Evolutionary conservation across 208 protist species (phyloP).

Genomic region (Naegleria lovaniensis): DNA sequence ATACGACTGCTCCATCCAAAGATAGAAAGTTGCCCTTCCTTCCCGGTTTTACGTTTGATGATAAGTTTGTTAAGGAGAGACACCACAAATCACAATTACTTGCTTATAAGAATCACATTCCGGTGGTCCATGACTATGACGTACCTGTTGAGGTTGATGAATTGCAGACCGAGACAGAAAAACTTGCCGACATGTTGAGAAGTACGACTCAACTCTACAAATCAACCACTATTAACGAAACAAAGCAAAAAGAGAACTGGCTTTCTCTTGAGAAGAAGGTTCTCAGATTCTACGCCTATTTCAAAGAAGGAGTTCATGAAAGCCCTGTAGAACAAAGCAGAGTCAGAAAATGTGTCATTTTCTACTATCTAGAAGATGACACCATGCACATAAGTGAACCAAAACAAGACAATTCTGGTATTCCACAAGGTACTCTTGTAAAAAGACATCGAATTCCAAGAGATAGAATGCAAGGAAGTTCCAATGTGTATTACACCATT

Average conservation of each 20-base stretch:
- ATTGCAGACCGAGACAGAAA: neutral
- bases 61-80: neutral
- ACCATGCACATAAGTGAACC: conserved; percentile 83
- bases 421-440: conserved; percentile 76
- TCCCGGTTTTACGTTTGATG: conserved; percentile 11
- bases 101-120: neutral
- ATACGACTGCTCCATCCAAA: neutral
- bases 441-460: conserved; percentile 72
- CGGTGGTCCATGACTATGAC: neutral
- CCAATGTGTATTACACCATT: conserved; percentile 65
- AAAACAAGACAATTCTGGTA: conserved; percentile 76
- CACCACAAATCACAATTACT: conserved; percentile 15
- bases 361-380: conserved; percentile 85
- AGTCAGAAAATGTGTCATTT: conserved; percentile 78
- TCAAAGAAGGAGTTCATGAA: conserved; percentile 82
- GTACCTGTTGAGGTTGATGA: neutral
- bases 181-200: neutral
- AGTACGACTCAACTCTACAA: neutral
- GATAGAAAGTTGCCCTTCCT: conserved; percentile 5
- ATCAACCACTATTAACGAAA: conserved; percentile 27
- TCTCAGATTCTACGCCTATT: conserved; percentile 88
- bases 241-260: conserved; percentile 67
- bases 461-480: conserved; percentile 56
- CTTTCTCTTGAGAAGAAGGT: conserved; percentile 82
- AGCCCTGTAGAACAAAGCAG: conserved; percentile 69